A percentile compares a stretch with the other conserved stretches of the same genome.
Conservation (phyloP, 2,329 filamentous ascomycete genomes). For the Aaosphaeria arxii region DNA sequence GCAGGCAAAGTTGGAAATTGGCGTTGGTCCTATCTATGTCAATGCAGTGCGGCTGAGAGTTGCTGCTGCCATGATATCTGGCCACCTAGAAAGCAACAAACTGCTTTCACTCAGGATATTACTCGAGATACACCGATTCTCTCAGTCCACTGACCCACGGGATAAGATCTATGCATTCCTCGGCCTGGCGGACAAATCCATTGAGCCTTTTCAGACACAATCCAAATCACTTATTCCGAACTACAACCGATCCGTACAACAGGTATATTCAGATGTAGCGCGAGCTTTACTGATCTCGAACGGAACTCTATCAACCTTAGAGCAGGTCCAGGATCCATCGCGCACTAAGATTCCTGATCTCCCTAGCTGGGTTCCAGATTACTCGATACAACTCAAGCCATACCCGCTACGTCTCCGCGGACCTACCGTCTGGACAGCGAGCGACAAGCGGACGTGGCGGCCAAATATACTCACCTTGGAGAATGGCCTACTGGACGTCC, state of each 20-base stretch:
- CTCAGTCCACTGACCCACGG: constrained; percentile 21
- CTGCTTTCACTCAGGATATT: constrained; percentile 15
- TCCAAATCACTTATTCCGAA: constrained; percentile 13
- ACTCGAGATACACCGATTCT: constrained; percentile 21
- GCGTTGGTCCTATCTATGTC: constrained; percentile 21
- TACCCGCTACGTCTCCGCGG: constrained; percentile 22
- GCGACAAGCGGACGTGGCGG: constrained; percentile 11
- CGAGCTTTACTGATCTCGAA: constrained; percentile 13
- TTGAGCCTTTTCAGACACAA: constrained; percentile 16
- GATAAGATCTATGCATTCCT: constrained; percentile 30
- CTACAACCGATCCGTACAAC: constrained; percentile 17
- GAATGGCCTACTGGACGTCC: constrained; percentile 14
- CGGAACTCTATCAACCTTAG: constrained; percentile 17
- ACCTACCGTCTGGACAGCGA: constrained; percentile 12
- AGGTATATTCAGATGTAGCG: constrained; percentile 17
- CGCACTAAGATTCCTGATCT: constrained; percentile 10
- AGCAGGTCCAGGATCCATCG: constrained; percentile 20
- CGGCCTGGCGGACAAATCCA: constrained; percentile 14
- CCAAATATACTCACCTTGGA: constrained; percentile 9
- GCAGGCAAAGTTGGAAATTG: constrained; percentile 12
- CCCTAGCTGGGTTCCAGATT: constrained; percentile 27
- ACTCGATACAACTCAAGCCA: constrained; percentile 17
- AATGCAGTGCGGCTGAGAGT: constrained; percentile 15
- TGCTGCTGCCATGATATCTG: constrained; percentile 1
- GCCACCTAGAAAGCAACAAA: background rate